These are phyloP conservation scores for Solanum hybrid DNA, from an alignment of 305 asterid species.

Conservation along the genomic window DNA sequence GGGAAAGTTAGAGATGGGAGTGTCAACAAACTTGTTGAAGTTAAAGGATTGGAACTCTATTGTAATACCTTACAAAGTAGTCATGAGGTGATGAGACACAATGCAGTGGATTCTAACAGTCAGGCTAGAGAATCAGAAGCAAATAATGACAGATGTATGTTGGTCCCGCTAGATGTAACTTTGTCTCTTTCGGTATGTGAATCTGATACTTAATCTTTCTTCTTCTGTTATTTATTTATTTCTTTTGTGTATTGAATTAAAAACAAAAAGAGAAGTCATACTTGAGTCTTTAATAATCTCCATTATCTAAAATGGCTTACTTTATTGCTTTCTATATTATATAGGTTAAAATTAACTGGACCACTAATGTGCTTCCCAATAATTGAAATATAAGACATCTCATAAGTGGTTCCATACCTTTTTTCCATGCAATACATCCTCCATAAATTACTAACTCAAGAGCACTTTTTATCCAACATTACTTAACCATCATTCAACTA, in stretches of 20 bases:
- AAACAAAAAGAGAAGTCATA: neutral
- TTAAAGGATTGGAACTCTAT: slow-evolving; percentile 71
- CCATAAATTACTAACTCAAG: neutral
- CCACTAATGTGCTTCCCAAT: neutral
- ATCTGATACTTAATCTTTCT: neutral
- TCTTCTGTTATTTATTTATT: neutral
- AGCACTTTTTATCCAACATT: neutral
- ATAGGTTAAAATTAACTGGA: neutral
- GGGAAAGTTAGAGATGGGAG: slow-evolving; percentile 72
- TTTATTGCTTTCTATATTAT: neutral
- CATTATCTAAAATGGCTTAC: neutral
- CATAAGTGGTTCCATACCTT: neutral
- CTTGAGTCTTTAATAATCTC: neutral
- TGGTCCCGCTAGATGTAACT: slow-evolving; percentile 64
- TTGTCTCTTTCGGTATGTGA: slow-evolving; percentile 70
- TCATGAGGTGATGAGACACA: slow-evolving; percentile 26
- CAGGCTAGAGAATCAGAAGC: slow-evolving; percentile 28
- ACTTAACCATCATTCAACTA: neutral
- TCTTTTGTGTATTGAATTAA: neutral
- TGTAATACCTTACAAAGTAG: slow-evolving; percentile 40
- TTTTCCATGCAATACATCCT: neutral
- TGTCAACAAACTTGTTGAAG: slow-evolving; percentile 81
- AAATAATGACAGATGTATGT: slow-evolving; percentile 30
- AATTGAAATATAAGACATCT: neutral
- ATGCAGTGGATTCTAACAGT: slow-evolving; percentile 20